Conservation (phyloP, 2,329 filamentous ascomycete genomes). For the Claviceps fusiformis region DNA sequence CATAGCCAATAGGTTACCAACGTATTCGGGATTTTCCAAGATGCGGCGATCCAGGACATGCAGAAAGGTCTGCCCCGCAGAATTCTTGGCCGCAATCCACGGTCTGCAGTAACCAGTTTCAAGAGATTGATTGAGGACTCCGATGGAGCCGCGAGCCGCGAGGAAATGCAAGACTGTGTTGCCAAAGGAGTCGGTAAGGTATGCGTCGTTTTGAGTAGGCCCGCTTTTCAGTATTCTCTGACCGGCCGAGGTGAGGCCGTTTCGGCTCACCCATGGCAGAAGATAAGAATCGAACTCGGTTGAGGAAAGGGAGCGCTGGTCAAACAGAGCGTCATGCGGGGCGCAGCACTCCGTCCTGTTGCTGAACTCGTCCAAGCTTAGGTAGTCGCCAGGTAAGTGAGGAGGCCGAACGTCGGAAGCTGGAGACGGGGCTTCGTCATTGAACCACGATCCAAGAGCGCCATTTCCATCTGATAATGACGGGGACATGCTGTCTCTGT, state of each 20-base stretch:
- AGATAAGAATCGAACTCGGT: constrained; percentile 11
- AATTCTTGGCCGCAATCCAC: constrained; percentile 23
- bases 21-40: constrained; percentile 15
- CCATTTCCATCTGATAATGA: constrained; percentile 4
- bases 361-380: constrained; percentile 19
- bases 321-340: constrained; percentile 12
- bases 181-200: constrained; percentile 26
- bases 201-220: constrained; percentile 5
- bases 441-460: constrained; percentile 11
- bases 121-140: constrained; percentile 17
- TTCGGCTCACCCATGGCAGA: constrained; percentile 18
- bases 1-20: constrained; percentile 16
- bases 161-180: constrained; percentile 36
- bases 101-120: constrained; percentile 5
- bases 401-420: constrained; percentile 11
- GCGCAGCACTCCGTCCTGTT: constrained; percentile 10
- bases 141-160: constrained; percentile 20
- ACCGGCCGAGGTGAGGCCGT: constrained; percentile 12
- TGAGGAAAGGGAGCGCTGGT: constrained; percentile 17
- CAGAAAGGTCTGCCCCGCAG: constrained; percentile 34
- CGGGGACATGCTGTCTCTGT: constrained; percentile 12
- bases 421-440: constrained; percentile 15
- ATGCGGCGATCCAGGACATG: constrained; percentile 26
- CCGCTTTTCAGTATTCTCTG: constrained; percentile 8
- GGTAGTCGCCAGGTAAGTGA: constrained; percentile 36